A percentile compares a stretch with the other conserved stretches of the same genome.
These are phyloP conservation scores for Penicillium sp. DNA, from an alignment of 2,329 filamentous ascomycete genomes.

Conservation along the genomic window DNA sequence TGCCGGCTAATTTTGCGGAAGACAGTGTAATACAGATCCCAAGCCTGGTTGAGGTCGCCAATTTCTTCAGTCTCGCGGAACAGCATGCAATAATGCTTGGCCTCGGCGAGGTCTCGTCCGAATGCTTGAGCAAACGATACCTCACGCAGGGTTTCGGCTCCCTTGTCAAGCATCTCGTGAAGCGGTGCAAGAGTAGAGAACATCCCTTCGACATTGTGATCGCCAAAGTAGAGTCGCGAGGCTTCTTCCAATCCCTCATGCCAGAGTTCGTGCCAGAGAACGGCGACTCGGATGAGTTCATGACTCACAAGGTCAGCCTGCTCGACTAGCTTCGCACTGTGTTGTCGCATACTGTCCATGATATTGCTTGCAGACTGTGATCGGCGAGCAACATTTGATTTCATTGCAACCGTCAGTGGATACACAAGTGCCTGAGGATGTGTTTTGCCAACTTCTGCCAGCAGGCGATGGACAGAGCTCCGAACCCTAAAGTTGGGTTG, in stretches of 20 bases:
- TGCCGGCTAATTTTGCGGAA: slow-evolving; percentile 96
- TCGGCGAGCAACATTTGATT: slow-evolving; percentile 83
- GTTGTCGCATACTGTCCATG: slow-evolving; percentile 97
- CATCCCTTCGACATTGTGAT: slow-evolving; percentile 98
- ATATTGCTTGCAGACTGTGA: slow-evolving; percentile 89
- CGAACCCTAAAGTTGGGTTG: slow-evolving; percentile 90
- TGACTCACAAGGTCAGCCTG: slow-evolving; percentile 95
- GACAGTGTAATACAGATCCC: slow-evolving; percentile 98
- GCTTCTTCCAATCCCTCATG: slow-evolving; percentile 98
- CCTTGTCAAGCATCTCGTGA: slow-evolving; percentile 87
- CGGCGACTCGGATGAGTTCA: slow-evolving; percentile 94
- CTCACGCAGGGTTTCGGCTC: slow-evolving; percentile 90
- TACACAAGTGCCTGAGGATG: slow-evolving; percentile 98
- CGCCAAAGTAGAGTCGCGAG: slow-evolving; percentile 93
- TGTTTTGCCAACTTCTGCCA: slow-evolving; percentile 89
- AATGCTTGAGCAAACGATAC: slow-evolving; percentile 98
- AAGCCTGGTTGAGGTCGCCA: slow-evolving; percentile 95
- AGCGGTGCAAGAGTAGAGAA: slow-evolving; percentile 87
- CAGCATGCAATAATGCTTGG: slow-evolving; percentile 92
- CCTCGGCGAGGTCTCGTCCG: slow-evolving; percentile 91
- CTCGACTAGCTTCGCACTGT: slow-evolving; percentile 89
- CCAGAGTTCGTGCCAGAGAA: slow-evolving; percentile 99
- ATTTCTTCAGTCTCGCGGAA: slow-evolving; percentile 88
- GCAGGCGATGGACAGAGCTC: slow-evolving; percentile 85
- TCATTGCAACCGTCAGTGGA: slow-evolving; percentile 96